Evolutionary conservation across 352 stramenopile species (phyloP).

Genomic region (Phytophthora brassicae): DNA sequence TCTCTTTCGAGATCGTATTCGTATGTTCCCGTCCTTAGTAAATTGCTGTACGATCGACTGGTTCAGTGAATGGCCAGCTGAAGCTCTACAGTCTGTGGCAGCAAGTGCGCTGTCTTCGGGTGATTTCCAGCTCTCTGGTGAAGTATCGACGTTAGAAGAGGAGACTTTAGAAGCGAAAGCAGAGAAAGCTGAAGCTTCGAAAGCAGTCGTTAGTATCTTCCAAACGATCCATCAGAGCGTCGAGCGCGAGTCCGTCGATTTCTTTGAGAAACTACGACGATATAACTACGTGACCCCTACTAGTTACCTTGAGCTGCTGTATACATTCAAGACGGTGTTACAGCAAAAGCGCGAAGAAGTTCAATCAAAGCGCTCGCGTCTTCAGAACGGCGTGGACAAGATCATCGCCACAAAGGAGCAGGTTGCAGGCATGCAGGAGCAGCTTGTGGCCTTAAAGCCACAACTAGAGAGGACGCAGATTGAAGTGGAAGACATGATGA

Average conservation of each 20-base stretch:
- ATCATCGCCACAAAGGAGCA: constrained; percentile 92
- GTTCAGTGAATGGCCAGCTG: constrained; percentile 87
- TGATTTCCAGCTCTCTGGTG: constrained; percentile 63
- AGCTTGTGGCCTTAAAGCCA: constrained; percentile 91
- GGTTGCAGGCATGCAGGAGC: constrained; percentile 91
- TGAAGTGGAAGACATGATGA: constrained; percentile 93
- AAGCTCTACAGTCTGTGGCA: constrained; percentile 82
- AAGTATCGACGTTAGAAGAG: constrained; percentile 12
- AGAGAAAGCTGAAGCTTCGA: constrained; percentile 18
- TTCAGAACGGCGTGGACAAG: constrained; percentile 93
- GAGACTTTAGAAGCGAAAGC: constrained; percentile 17
- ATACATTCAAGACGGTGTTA: constrained; percentile 92
- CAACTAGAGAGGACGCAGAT: constrained; percentile 91
- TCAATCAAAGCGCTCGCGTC: constrained; percentile 73
- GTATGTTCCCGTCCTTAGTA: constrained; percentile 89
- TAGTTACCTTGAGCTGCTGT: constrained; percentile 92
- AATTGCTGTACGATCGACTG: constrained; percentile 91
- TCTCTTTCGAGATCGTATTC: constrained; percentile 91
- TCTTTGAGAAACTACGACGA: constrained; percentile 84
- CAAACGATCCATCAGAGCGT: constrained; percentile 92
- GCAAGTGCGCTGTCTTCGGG: constrained; percentile 39
- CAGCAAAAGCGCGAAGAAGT: constrained; percentile 90
- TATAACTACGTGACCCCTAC: constrained; percentile 96
- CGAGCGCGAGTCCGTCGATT: constrained; percentile 75
- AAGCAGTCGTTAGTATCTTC: constrained; percentile 70